Evolutionary conservation across 768 basidiomycete genomes (phyloP), one percentile per base, ranked within the genome.

Genomic region (Suillus weaverae): DNA sequence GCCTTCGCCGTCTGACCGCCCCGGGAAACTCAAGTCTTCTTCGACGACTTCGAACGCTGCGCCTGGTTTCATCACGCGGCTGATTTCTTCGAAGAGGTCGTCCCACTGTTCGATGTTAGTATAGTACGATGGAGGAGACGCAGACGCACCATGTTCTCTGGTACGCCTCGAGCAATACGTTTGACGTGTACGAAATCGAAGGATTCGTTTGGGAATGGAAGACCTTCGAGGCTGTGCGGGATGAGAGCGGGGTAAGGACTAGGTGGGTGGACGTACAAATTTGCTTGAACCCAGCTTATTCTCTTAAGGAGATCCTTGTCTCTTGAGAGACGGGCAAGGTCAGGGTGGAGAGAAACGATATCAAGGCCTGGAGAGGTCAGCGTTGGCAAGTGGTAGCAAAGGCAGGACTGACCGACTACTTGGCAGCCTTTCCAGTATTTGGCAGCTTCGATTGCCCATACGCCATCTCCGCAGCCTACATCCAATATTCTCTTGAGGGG

Each of bases 171-270:
- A 9, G 50, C 50, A 14, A 50, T 50, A 50, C 89, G 83, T 69
- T 89, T 89, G 67, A 89, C 79, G 71, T 89, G 89, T 88, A 92
- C 87, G 72, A 84, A 91, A 72, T 92, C 91, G 70, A 92, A 92
- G 70, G 91, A 87, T 38, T 86, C 87, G 66, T 86, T 81, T 9
- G 82, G 81, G 71, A 92, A 92, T 0, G 91, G 90, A 61, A 92
- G 82, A 0, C 80, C 79, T 62, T 91, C 88, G 32, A 92, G 78
- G 72, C 90, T 91, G 66, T 39, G 30, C 48, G 22, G 20, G 48
- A 50, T 50, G 13, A 26, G 20, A 50, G 33, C 4, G 9, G 14
- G 14, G 62, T 33, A 36, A 33, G 33, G 62, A 56, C 33, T 39
- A 10, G 51, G 53, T n/a, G 9, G 1, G 32, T 54, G 11, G 11